These are phyloP conservation scores for Microcera coccophila DNA, from an alignment of 2,329 filamentous ascomycete genomes.

Conservation along the genomic window DNA sequence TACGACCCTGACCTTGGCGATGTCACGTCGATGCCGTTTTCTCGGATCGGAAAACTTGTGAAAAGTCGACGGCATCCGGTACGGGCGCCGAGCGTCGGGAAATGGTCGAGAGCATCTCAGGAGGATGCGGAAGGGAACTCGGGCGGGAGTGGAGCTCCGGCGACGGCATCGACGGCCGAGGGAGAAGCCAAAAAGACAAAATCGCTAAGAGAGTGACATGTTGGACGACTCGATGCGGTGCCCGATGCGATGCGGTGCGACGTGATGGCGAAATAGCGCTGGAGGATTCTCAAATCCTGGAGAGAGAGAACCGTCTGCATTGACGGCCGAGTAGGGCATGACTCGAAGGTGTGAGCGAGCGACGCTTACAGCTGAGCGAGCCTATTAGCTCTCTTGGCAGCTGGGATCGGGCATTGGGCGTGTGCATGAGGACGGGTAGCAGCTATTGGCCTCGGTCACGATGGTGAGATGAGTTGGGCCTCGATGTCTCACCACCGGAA, in stretches of 20 bases:
- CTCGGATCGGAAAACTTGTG: background rate
- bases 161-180: background rate
- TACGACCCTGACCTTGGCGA: background rate
- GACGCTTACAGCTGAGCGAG: slow-evolving; percentile 1
- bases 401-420: slow-evolving; percentile 21
- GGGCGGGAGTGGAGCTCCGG: background rate
- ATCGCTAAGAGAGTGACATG: background rate
- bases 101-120: background rate
- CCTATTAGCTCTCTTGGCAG: slow-evolving; percentile 10
- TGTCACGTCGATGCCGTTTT: background rate
- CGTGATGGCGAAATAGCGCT: background rate
- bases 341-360: slow-evolving; percentile 3
- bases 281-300: background rate
- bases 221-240: background rate
- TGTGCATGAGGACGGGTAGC: slow-evolving; percentile 17
- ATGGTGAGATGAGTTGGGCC: slow-evolving; percentile 12
- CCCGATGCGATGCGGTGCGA: too few species aligned
- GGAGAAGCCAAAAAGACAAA: background rate
- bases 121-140: slow-evolving; percentile 1
- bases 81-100: slow-evolving; percentile 9
- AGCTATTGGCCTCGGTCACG: slow-evolving; percentile 14
- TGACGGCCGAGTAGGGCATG: slow-evolving; percentile 8
- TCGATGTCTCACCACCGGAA: slow-evolving; percentile 1
- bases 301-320: slow-evolving; percentile 6
- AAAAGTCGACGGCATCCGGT: background rate